Evolutionary conservation across 306 rosid species (phyloP), one percentile per base, ranked within the genome.

Genomic region (Crotalaria pallida): DNA sequence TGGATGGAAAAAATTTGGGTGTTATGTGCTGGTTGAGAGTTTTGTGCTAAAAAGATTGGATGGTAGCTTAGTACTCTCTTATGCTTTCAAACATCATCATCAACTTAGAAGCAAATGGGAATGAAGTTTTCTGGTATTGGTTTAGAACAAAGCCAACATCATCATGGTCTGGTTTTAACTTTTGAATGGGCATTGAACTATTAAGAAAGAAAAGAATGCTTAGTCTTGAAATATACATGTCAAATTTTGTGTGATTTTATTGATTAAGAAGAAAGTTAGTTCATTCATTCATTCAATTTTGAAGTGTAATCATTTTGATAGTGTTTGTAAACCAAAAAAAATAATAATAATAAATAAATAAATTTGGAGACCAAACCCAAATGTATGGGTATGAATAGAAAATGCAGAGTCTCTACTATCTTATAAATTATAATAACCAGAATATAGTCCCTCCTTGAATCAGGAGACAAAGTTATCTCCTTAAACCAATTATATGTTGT

Each of bases 1-100:
- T 24, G 74, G 76, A 33, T 86, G 92, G 96, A 82, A 44, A 61
- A 86, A 55, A 73, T 90, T 88, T 75, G 84, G 87, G 47, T 90
- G 88, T 51, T 86, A 74, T 66, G 72, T 82, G 24, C 33, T 90
- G 76, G 89, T 84, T 53, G 94, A 86, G 74, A 86, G 88, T 77
- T 88, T 88, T 82, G 76, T 79, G 1, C 60, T 86, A 0, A 84
- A 78, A 65, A 80, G 88, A 72, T 57, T 84, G 84, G 87, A 89
- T 61, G 88, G 87, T 75, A 84, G 84, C 21, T 9, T 77, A 56
- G 77, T 80, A 6, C 69, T 84, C 22, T 82, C 73, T 33, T 77
- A 77, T 69, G 74, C 77, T 40, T 89, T 76, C 53, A 85, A 75
- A 64, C 89, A 89, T 72, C 68, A 68, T 13, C 62, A 85, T 45